Base-by-base conservation (phyloP, 1,139 yeast species). In the Magnusiomyces suaveolens region DNA sequence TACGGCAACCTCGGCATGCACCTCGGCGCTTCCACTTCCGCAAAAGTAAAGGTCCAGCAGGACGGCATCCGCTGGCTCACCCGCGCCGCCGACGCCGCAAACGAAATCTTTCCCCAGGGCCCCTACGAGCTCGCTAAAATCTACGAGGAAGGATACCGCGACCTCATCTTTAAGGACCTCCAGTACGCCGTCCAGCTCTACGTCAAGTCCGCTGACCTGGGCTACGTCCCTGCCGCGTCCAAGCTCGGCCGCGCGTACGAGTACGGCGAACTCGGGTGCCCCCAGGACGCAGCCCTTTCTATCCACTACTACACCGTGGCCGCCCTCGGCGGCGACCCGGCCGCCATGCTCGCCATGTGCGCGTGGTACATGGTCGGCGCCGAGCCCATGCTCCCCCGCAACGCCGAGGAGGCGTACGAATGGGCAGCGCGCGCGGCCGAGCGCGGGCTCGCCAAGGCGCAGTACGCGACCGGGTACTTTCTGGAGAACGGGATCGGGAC, bases 331-430 rank as follows among this genome's bases (percentile, higher is more conserved):
- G 96, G 96, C 3, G 95, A 92, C 68, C 80, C 95, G 1, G 82
- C 80, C 53, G 84, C 96, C 18, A 92, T 90, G 96, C 75, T 90
- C 64, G 90, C 96, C 2, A 77, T 92, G 76, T 89, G 97, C 69
- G 97, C 97, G 1, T 92, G 97, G 97, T 92, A 89, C 68, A 75
- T 90, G 68, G 85, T 88, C 38, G 98, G 98, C 1, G 84, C 87
- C 46, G 92, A 86, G 46, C 90, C 92, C 21, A 82, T 82, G 57
- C 76, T 92, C 60, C 84, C 83, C 18, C 80, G 81, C 60, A 94
- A 90, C 67, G 88, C 84, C 59, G 78, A 74, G 56, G 96, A 90
- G 69, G 95, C 97, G 0, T 92, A 84, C 69, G 94, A 87, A 65
- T 92, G 97, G 97, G 97, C 97, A 1, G 73, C 80, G 56, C 76